phyloP scores from a whole-genome alignment of 2,329 filamentous ascomycete genomes.

The Periconia digitata region DNA sequence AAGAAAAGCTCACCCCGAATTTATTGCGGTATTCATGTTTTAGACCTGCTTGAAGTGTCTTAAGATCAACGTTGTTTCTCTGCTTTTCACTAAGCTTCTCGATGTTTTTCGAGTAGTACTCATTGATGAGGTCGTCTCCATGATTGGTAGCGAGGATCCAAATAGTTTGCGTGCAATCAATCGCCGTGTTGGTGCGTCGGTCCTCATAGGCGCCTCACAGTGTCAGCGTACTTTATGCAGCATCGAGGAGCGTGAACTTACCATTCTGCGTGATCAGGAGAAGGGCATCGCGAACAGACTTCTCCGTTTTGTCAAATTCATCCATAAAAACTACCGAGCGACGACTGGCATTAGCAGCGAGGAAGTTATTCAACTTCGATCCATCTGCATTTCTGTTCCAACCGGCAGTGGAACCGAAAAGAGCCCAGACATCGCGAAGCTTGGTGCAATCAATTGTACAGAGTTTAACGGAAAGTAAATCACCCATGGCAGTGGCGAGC shows the following conservation, averaged over 20 bases:
- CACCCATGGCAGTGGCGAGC: conserved; percentile 4
- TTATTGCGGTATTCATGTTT: background rate
- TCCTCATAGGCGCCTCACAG: conserved; percentile 41
- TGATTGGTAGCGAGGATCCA: conserved; percentile 55
- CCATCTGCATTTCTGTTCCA: conserved; percentile 43
- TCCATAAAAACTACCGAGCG: conserved; percentile 53
- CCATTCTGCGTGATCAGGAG: conserved; percentile 50
- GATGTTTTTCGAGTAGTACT: conserved; percentile 35
- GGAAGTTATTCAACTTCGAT: conserved; percentile 52
- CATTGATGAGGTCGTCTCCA: conserved; percentile 43
- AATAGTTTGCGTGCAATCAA: conserved; percentile 51
- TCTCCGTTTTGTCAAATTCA: conserved; percentile 54
- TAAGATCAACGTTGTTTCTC: background rate
- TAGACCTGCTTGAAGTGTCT: background rate
- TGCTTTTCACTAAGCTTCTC: background rate
- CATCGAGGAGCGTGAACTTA: conserved; percentile 10
- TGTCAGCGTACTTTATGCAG: background rate
- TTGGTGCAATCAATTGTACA: conserved; percentile 14
- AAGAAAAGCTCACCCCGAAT: background rate
- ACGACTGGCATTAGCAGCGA: conserved; percentile 40
- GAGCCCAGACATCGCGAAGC: conserved; percentile 47
- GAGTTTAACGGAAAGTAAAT: conserved; percentile 3
- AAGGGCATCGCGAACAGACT: conserved; percentile 46
- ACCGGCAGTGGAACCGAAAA: conserved; percentile 47
- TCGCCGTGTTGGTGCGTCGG: conserved; percentile 30